Percentiles rank a stretch among this genome's conserved stretches.
phyloP scores from a whole-genome alignment of 2,329 filamentous ascomycete species.

The Diaporthe nobilis region DNA sequence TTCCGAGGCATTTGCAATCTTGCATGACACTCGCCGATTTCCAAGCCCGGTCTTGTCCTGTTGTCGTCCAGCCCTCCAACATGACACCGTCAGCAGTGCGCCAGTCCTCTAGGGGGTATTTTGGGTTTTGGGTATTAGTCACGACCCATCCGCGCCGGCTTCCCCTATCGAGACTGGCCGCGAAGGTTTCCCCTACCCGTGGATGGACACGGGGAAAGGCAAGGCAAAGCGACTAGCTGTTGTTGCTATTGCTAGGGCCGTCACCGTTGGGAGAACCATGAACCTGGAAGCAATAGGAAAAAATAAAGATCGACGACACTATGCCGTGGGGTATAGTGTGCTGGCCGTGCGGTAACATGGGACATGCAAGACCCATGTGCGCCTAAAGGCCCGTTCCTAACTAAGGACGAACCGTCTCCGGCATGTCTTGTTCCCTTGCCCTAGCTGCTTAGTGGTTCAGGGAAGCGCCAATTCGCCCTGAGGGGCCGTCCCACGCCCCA shows the following conservation, averaged over 20 bases:
- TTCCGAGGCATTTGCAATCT: not conserved
- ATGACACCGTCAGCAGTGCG: not conserved
- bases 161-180: not conserved
- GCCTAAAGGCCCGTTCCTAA: slow-evolving; percentile 19
- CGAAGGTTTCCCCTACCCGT: not conserved
- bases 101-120: not conserved
- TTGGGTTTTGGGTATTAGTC: not conserved
- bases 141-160: not conserved
- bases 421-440: slow-evolving; percentile 17
- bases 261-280: slow-evolving; percentile 9
- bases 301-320: not conserved
- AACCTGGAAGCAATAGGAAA: not conserved
- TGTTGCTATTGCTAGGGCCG: not conserved
- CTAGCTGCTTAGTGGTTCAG: not conserved
- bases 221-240: not conserved
- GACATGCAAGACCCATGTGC: slow-evolving; percentile 24
- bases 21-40: slow-evolving; percentile 2
- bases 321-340: slow-evolving; percentile 5
- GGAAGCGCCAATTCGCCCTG: not conserved
- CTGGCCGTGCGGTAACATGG: slow-evolving; percentile 17
- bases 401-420: slow-evolving; percentile 30
- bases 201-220: not conserved
- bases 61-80: not conserved
- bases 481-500: not conserved
- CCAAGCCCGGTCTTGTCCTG: not conserved